Evolutionary conservation across 192 early-diverging fungal species (phyloP).

Genomic region (Thoreauomyces humboldtii): DNA sequence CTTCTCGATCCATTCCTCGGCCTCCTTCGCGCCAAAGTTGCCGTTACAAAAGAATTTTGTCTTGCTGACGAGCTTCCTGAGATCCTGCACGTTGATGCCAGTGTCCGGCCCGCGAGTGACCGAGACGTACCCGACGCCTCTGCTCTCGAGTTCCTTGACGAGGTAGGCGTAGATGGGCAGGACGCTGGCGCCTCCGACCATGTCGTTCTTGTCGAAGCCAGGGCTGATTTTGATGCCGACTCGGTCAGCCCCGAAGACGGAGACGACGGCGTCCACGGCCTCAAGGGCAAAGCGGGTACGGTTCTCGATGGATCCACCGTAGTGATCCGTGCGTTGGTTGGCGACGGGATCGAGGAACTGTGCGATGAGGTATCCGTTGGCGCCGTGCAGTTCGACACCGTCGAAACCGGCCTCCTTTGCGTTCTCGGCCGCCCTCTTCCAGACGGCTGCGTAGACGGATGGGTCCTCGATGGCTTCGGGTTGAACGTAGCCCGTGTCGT

Average conservation of each 20-base stretch:
- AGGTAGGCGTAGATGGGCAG: conserved; percentile 29
- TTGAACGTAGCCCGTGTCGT: conserved; percentile 42
- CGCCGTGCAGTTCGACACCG: conserved; percentile 85
- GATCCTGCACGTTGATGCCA: not conserved
- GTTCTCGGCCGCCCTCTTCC: conserved; percentile 61
- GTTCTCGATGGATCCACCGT: conserved; percentile 90
- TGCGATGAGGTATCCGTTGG: conserved; percentile 87
- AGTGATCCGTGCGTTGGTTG: conserved; percentile 87
- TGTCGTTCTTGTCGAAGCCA: conserved; percentile 35
- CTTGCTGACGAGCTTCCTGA: not conserved
- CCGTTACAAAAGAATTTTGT: conserved; percentile 9
- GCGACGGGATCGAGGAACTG: conserved; percentile 76
- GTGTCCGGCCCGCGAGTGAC: conserved; percentile 7
- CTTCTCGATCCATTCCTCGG: conserved; percentile 11
- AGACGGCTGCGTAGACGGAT: conserved; percentile 52
- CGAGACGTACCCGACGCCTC: conserved; percentile 24
- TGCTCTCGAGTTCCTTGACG: conserved; percentile 18
- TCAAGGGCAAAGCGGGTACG: conserved; percentile 75
- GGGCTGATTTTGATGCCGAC: conserved; percentile 28
- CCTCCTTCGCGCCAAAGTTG: conserved; percentile 13
- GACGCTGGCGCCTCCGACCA: conserved; percentile 4
- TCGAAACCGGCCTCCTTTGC: conserved; percentile 75
- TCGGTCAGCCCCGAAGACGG: conserved; percentile 20
- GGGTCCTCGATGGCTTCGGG: conserved; percentile 55
- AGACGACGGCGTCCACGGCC: conserved; percentile 49